These are phyloP conservation scores for Amorphotheca resinae DNA, from an alignment of 495 filamentous ascomycete species.

Conservation along the genomic window DNA sequence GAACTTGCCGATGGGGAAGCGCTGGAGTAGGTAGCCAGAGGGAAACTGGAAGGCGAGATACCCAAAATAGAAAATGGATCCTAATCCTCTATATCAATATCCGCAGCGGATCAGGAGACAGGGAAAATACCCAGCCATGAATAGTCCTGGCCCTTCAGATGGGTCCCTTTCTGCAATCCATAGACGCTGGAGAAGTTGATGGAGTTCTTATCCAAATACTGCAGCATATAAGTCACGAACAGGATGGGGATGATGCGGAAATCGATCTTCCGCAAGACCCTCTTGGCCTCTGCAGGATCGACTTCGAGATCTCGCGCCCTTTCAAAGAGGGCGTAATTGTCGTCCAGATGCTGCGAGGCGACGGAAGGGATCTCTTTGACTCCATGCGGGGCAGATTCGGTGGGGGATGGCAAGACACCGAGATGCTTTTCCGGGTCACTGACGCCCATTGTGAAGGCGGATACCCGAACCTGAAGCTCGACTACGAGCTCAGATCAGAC, in stretches of 20 bases:
- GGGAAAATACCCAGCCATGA: slow-evolving; percentile 30
- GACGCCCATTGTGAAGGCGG: too few relatives aligned
- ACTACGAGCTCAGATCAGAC: too few relatives aligned
- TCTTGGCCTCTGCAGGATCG: slow-evolving; percentile 27
- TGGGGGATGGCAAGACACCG: not conserved
- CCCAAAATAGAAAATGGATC: slow-evolving; percentile 23
- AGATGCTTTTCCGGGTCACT: not conserved
- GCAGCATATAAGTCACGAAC: slow-evolving; percentile 41
- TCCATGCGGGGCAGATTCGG: not conserved
- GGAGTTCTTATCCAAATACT: slow-evolving; percentile 49
- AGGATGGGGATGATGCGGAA: slow-evolving; percentile 40
- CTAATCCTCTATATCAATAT: not conserved
- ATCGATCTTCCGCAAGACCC: slow-evolving; percentile 43
- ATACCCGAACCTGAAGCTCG: too few relatives aligned
- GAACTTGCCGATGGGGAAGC: slow-evolving; percentile 35
- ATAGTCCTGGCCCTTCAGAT: slow-evolving; percentile 42
- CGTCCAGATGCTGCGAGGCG: slow-evolving; percentile 29
- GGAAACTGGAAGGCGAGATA: slow-evolving; percentile 35
- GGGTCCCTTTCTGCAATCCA: slow-evolving; percentile 38
- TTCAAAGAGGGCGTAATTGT: slow-evolving; percentile 34
- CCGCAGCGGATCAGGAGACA: too few relatives aligned
- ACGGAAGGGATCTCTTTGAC: slow-evolving; percentile 10
- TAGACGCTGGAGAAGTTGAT: slow-evolving; percentile 49
- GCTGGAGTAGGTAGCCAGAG: slow-evolving; percentile 35
- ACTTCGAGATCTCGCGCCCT: slow-evolving; percentile 21